phyloP scores from a whole-genome alignment of 2,329 filamentous ascomycete genomes.

The Colletotrichum caudatum region DNA sequence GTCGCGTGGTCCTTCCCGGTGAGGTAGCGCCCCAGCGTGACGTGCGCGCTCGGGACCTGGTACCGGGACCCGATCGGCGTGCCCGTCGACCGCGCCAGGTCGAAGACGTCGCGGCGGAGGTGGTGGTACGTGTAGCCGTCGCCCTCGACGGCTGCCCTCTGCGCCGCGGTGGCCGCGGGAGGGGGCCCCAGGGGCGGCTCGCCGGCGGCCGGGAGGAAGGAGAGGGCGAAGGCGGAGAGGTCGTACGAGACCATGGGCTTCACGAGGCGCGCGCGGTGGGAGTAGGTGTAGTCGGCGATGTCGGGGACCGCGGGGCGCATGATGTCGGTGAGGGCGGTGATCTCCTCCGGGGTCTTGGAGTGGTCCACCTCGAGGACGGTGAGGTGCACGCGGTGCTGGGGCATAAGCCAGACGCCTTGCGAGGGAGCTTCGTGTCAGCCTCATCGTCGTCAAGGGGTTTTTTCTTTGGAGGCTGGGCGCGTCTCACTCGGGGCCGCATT shows the following conservation, averaged over 20 bases:
- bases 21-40: slow-evolving; percentile 88
- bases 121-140: slow-evolving; percentile 91
- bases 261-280: slow-evolving; percentile 79
- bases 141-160: slow-evolving; percentile 56
- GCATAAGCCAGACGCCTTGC: slow-evolving; percentile 88
- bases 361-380: slow-evolving; percentile 89
- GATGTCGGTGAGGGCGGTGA: slow-evolving; percentile 69
- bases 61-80: slow-evolving; percentile 83
- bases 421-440: not conserved
- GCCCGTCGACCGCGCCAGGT: slow-evolving; percentile 69
- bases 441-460: not conserved
- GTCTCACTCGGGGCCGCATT: slow-evolving; percentile 76
- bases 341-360: slow-evolving; percentile 77
- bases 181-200: slow-evolving; percentile 62
- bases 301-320: slow-evolving; percentile 68
- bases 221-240: slow-evolving; percentile 85
- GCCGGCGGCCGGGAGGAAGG: slow-evolving; percentile 83
- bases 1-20: slow-evolving; percentile 72
- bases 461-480: not conserved
- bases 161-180: slow-evolving; percentile 53
- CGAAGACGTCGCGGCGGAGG: slow-evolving; percentile 82
- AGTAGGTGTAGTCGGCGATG: slow-evolving; percentile 75
- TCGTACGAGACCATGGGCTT: slow-evolving; percentile 89
- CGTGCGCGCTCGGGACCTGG: slow-evolving; percentile 88
- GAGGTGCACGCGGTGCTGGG: slow-evolving; percentile 81